Evolutionary conservation across 257 asterid genomes (phyloP).

Genomic region (Salvia miltiorrhiza): DNA sequence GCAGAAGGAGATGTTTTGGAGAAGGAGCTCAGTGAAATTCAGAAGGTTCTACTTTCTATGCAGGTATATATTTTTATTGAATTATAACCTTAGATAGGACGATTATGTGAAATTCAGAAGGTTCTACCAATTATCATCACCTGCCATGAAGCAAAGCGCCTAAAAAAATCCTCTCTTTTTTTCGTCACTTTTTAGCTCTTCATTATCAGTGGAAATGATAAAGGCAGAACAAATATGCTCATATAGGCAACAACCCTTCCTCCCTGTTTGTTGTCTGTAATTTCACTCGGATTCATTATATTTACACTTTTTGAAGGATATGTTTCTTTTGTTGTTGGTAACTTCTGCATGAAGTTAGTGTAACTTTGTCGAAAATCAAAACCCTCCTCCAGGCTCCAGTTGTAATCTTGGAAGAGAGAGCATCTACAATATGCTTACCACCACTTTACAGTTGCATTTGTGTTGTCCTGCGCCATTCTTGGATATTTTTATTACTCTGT

Average conservation of each 20-base stretch:
- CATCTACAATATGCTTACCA: conserved; percentile 1
- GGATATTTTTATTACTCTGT: background rate
- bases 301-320: background rate
- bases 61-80: conserved; percentile 48
- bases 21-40: conserved; percentile 89
- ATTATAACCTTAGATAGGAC: background rate
- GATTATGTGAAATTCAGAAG: too few relatives aligned
- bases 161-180: too few relatives aligned
- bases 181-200: background rate
- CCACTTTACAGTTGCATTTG: background rate
- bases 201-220: background rate
- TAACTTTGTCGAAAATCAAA: background rate
- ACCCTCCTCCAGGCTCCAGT: background rate
- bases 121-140: background rate
- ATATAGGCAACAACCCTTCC: too few relatives aligned
- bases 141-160: background rate
- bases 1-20: conserved; percentile 70
- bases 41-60: conserved; percentile 87
- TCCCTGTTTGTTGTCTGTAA: background rate
- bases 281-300: background rate
- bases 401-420: background rate
- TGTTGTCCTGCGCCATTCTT: background rate
- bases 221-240: background rate
- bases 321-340: too few relatives aligned
- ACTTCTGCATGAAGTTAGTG: background rate